Evolutionary conservation across 352 stramenopile genomes (phyloP), one percentile per base, ranked within the genome.

Genomic region (Globisporangium ultimum): DNA sequence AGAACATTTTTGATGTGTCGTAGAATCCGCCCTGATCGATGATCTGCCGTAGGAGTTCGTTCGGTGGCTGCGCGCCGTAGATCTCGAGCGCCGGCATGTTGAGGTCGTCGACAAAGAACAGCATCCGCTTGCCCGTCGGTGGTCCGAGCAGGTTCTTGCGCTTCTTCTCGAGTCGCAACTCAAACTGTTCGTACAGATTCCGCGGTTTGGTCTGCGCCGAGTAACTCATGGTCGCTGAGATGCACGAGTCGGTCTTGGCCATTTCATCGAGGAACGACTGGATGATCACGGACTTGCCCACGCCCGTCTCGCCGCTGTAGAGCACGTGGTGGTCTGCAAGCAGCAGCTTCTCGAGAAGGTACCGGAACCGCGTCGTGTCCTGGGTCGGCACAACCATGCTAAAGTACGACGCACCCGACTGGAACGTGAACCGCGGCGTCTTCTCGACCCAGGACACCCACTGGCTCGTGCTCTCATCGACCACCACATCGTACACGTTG

Each of bases 321-420:
- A 97, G 70, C 20, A 96, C 88, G 48, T 97, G 84, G 55, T 88
- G 78, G 24, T 87, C 79, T 21, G 83, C 70, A 14, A 93, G 76
- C 68, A 95, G 71, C 11, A 98, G 67, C 45, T 91, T 91, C 46
- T 95, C 89, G 14, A 98, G 82, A 8, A 98, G 53, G 62, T 95
- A 98, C 41, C 87, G 84, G 58, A 98, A 98, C 1, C 91, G 82
- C n/a, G 89, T 97, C 4, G 95, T 98, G 56, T 98, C 95, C 58
- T 91, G 79, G 0, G 95, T 98, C 0, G 95, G 95, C 2, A 98
- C 95, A 15, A 98, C 79, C 80, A 98, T 93, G 2, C 88, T 87
- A 62, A 98, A 98, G 71, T 98, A 98, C 7, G 91, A 95, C 14
- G 86, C 72, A 0, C 63, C 75, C 17, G 78, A 70, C 18, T 93